Evolutionary conservation across 2,329 filamentous ascomycete genomes (phyloP).

Genomic region (Calonectria pteridis): DNA sequence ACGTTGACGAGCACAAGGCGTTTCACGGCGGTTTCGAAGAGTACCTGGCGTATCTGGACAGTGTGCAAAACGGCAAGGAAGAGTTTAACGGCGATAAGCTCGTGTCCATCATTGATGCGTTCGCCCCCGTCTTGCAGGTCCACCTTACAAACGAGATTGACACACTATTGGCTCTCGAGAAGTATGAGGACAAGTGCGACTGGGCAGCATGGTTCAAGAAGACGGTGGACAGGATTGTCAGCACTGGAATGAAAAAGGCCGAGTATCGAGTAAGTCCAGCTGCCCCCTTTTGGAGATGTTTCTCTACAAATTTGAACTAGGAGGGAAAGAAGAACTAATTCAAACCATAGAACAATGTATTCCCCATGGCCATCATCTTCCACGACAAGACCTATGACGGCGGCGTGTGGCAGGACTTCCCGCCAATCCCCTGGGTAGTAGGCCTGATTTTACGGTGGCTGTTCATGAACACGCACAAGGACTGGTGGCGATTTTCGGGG

Average conservation of each 20-base stretch:
- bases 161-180: constrained; percentile 49
- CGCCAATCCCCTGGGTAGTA: constrained; percentile 44
- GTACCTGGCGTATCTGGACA: constrained; percentile 49
- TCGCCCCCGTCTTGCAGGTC: constrained; percentile 48
- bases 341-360: constrained; percentile 32
- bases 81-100: constrained; percentile 48
- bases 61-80: constrained; percentile 43
- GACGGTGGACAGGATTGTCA: constrained; percentile 28
- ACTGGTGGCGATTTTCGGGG: constrained; percentile 52
- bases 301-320: background rate
- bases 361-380: constrained; percentile 42
- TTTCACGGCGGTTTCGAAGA: constrained; percentile 52
- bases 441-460: constrained; percentile 49
- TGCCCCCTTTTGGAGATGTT: background rate
- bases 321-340: background rate
- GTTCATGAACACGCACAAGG: constrained; percentile 50
- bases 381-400: constrained; percentile 45
- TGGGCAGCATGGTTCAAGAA: constrained; percentile 49
- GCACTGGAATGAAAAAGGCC: constrained; percentile 31
- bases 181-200: constrained; percentile 51
- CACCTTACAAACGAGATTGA: constrained; percentile 57
- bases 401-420: constrained; percentile 43
- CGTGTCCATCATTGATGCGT: constrained; percentile 36
- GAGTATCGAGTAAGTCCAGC: constrained; percentile 30
- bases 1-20: constrained; percentile 55